Percentiles rank a stretch among this genome's conserved stretches.
These are phyloP conservation scores for Pinus tabuliformis DNA, from an alignment of 75 land plant genomes.

Conservation along the genomic window DNA sequence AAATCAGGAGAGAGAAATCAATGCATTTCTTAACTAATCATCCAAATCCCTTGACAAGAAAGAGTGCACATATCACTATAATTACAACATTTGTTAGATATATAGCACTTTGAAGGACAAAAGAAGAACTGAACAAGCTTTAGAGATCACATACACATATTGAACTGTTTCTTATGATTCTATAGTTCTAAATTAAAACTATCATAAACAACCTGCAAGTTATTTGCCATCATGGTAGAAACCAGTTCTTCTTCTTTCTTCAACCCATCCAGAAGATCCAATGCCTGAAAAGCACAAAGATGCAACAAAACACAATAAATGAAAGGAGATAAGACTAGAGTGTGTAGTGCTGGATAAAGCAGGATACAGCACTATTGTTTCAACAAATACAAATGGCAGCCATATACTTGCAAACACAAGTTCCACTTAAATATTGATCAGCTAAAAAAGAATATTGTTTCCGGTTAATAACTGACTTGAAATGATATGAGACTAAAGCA, in stretches of 20 bases:
- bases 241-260: constrained; percentile 97
- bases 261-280: constrained; percentile 94
- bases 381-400: background rate
- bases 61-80: no score
- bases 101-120: background rate
- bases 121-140: background rate
- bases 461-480: background rate
- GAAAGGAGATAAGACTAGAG: no score
- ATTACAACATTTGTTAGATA: no score
- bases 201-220: constrained; percentile 29
- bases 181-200: background rate
- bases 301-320: background rate
- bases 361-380: background rate
- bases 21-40: no score
- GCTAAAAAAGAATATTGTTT: background rate
- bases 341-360: background rate
- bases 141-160: background rate
- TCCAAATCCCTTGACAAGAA: no score
- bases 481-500: background rate
- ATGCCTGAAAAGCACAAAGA: constrained; percentile 44
- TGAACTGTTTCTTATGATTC: background rate
- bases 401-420: background rate
- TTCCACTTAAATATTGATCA: background rate
- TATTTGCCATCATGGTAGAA: constrained; percentile 53
- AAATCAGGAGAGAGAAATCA: no score